These are phyloP conservation scores for Vigna reflexopilosa DNA, from an alignment of 306 rosid genomes.

Conservation along the genomic window DNA sequence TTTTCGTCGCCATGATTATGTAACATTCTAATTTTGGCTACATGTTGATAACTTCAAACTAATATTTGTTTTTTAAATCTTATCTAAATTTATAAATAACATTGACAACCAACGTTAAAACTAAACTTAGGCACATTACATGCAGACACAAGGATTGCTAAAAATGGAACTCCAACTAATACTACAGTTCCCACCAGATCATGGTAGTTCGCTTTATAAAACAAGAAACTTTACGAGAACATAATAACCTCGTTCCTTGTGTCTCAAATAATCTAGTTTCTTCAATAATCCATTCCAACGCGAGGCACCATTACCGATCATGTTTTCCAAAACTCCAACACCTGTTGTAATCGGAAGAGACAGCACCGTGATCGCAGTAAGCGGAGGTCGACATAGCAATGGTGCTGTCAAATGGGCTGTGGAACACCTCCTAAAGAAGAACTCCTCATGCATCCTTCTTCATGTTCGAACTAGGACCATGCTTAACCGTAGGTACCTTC, in stretches of 20 bases:
- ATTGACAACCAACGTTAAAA: neutral
- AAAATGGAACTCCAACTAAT: conserved; percentile 16
- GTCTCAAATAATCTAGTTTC: neutral
- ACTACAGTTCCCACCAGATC: neutral
- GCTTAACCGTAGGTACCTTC: conserved; percentile 77
- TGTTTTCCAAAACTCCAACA: neutral
- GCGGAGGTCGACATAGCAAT: conserved; percentile 68
- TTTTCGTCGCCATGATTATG: too few relatives aligned
- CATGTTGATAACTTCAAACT: neutral
- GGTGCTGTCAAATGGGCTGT: conserved; percentile 85
- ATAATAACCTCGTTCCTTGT: neutral
- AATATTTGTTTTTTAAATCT: neutral
- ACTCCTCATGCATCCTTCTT: conserved; percentile 61
- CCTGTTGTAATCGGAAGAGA: neutral
- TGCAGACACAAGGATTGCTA: neutral
- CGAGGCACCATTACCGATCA: neutral
- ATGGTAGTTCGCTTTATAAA: neutral
- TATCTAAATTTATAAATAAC: neutral
- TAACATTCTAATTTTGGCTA: neutral
- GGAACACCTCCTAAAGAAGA: conserved; percentile 54
- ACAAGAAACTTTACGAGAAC: neutral
- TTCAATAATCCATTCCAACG: neutral
- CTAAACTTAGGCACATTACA: neutral
- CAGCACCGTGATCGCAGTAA: conserved; percentile 63
- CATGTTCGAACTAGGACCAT: conserved; percentile 65